These are phyloP conservation scores for Heterococcus sp. DNA, from an alignment of 108 stramenopile species.

Conservation along the genomic window DNA sequence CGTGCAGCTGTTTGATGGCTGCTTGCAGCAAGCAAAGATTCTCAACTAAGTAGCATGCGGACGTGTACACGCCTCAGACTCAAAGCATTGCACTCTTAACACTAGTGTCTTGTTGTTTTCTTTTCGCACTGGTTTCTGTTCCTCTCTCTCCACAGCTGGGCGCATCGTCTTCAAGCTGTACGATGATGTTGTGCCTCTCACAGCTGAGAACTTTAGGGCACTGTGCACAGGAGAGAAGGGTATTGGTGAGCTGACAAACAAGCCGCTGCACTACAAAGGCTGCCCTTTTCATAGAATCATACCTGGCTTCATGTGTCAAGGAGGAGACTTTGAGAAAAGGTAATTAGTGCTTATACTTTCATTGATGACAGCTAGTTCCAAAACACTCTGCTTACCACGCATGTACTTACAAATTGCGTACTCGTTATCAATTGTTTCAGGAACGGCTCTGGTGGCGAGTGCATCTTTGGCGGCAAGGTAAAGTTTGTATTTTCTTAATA, in stretches of 20 bases:
- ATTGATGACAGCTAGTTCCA: too few relatives aligned
- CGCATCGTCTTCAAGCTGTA: conserved; percentile 5
- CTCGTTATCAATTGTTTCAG: too few relatives aligned
- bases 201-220: conserved; percentile 16
- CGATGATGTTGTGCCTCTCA: conserved; percentile 2
- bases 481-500: too few relatives aligned
- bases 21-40: neutral
- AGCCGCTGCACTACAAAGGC: conserved; percentile 71
- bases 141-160: conserved; percentile 6
- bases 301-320: conserved; percentile 71
- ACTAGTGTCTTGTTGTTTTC: neutral
- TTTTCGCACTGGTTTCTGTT: neutral
- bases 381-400: too few relatives aligned
- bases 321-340: conserved; percentile 85
- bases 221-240: conserved; percentile 79
- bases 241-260: neutral
- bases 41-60: neutral
- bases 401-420: too few relatives aligned
- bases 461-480: conserved; percentile 35
- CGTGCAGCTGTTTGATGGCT: too few relatives aligned
- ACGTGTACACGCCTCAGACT: neutral
- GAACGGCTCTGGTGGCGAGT: conserved; percentile 70
- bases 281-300: conserved; percentile 89
- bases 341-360: too few relatives aligned
- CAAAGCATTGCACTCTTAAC: neutral